Evolutionary conservation across 2,329 filamentous ascomycete species (phyloP), one percentile per base, ranked within the genome.

Genomic region (Coniochaeta hoffmannii): DNA sequence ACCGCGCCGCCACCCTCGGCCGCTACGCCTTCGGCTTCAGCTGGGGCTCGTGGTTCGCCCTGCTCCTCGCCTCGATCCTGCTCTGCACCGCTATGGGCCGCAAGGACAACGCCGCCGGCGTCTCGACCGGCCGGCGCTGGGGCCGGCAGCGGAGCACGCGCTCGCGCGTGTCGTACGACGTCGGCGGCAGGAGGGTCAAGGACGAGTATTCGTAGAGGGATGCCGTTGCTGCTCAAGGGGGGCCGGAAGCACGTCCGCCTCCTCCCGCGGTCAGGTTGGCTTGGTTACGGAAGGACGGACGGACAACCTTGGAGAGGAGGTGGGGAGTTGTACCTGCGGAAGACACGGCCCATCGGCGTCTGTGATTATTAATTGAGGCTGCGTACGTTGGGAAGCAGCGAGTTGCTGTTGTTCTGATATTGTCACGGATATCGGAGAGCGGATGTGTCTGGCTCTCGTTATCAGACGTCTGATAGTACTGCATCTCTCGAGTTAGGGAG

Each of bases 21-120:
- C 66, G 65, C 31, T 88, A 86, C 64, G 86, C 84, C 19, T 89
- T 90, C 65, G 89, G 81, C 46, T 93, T 91, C 73, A 85, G 83
- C 59, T 94, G 89, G 89, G 85, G 79, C 15, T 80, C 87, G 1
- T 83, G 85, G 71, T 81, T 80, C 10, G 79, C 80, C 54, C 80
- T 89, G 63, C 72, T 90, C 61, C 68, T 92, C 60, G 80, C 87
- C 15, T 81, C 80, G 4, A 61, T 89, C 30, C 72, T 90, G 56
- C 89, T 91, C 74, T 87, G 80, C 69, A 55, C 85, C 31, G 83
- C 83, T 53, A 80, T 82, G 28, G 74, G 81, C 36, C 72, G 76
- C 53, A 76, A 76, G 60, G 67, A 69, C 28, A 62, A 60, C 54
- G 56, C 60, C 31, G 61, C 61, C 24, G 53, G 57, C 34, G 57